phyloP scores from a whole-genome alignment of 306 rosid species.

The Castanea mollissima region DNA sequence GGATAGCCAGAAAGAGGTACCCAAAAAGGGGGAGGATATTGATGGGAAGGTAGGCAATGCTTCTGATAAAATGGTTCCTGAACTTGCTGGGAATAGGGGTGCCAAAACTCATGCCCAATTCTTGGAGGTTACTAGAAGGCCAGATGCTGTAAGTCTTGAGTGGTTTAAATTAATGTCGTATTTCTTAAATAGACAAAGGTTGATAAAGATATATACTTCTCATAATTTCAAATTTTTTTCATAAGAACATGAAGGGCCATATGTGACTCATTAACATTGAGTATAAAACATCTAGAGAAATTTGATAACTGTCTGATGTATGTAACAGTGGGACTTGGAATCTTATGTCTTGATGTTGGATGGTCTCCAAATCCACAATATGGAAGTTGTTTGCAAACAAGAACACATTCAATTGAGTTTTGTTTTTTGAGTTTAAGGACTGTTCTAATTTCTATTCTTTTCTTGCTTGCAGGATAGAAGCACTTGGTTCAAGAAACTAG shows the following conservation, averaged over 20 bases:
- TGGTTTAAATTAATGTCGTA: neutral
- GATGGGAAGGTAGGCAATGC: neutral
- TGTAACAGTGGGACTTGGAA: neutral
- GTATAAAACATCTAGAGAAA: neutral
- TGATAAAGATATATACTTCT: neutral
- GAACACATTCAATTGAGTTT: neutral
- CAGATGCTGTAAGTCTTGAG: constrained; percentile 40
- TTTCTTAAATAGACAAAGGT: neutral
- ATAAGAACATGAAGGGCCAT: neutral
- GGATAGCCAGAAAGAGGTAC: constrained; percentile 8
- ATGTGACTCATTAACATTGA: neutral
- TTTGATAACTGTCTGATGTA: neutral
- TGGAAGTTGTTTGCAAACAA: neutral
- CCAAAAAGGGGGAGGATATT: constrained; percentile 11
- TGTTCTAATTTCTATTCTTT: constrained; percentile 11
- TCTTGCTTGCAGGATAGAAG: constrained; percentile 54
- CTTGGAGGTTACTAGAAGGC: constrained; percentile 34
- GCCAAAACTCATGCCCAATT: constrained; percentile 7
- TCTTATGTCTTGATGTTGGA: neutral
- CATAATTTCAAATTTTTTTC: neutral
- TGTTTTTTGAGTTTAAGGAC: neutral
- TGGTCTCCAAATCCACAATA: neutral
- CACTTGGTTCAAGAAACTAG: constrained; percentile 54
- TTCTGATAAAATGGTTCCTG: neutral
- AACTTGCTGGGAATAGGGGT: neutral